These are phyloP conservation scores for Breynia disticha DNA, from an alignment of 441 rosid species.

Conservation along the genomic window DNA sequence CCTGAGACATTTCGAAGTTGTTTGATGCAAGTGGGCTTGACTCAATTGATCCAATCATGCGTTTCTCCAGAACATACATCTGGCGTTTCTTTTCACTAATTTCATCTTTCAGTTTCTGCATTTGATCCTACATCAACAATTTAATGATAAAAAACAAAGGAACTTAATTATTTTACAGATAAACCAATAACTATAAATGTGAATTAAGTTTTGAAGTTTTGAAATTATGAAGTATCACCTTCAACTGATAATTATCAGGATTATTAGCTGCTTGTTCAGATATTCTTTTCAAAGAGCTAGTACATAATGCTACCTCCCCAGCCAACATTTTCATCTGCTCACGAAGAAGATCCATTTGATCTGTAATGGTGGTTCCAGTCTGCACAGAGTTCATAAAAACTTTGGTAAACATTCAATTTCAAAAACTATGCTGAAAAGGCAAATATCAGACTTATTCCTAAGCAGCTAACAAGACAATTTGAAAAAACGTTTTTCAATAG, in stretches of 20 bases:
- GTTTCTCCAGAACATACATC: constrained; percentile 61
- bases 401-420: neutral
- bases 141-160: constrained; percentile 10
- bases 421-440: neutral
- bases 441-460: too few relatives aligned
- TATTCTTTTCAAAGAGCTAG: constrained; percentile 72
- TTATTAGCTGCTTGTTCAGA: constrained; percentile 52
- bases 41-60: constrained; percentile 64
- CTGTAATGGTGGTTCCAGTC: constrained; percentile 61
- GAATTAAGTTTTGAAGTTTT: constrained; percentile 1
- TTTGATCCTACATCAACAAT: constrained; percentile 47
- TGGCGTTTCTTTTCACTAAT: constrained; percentile 76
- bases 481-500: neutral
- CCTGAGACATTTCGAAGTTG: constrained; percentile 62
- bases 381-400: constrained; percentile 24
- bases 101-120: constrained; percentile 67
- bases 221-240: constrained; percentile 28
- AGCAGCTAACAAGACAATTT: neutral
- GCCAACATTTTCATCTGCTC: constrained; percentile 91
- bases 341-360: constrained; percentile 92
- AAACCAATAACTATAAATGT: neutral
- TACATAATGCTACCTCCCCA: constrained; percentile 81
- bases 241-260: constrained; percentile 57
- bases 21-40: constrained; percentile 34
- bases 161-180: neutral